These are phyloP conservation scores for Saururus chinensis DNA, from an alignment of 164 flowering plant species.

Conservation along the genomic window DNA sequence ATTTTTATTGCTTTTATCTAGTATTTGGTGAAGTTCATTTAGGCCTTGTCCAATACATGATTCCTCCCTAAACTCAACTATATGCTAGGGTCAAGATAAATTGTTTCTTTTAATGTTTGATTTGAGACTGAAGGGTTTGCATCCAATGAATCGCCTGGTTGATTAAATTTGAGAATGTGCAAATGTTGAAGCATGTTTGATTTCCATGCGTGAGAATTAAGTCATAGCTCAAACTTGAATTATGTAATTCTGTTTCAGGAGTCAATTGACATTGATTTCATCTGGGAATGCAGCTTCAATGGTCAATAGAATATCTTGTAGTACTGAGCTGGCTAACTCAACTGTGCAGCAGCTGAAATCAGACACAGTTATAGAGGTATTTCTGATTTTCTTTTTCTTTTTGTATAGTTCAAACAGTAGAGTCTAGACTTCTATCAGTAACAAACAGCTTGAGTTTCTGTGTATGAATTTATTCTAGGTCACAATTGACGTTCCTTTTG, in stretches of 20 bases:
- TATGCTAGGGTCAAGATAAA: background rate
- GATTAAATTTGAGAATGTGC: background rate
- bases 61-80: no score
- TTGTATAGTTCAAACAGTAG: background rate
- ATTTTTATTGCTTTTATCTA: no score
- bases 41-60: background rate
- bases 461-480: slow-evolving; percentile 35
- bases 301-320: slow-evolving; percentile 79
- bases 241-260: slow-evolving; percentile 48
- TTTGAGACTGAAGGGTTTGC: background rate
- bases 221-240: slow-evolving; percentile 8
- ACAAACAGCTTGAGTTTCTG: background rate
- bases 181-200: background rate
- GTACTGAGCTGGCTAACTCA: slow-evolving; percentile 23
- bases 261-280: slow-evolving; percentile 61
- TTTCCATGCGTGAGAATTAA: background rate
- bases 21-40: no score
- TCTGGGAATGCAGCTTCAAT: slow-evolving; percentile 94
- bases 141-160: background rate
- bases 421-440: background rate
- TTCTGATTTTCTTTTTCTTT: background rate
- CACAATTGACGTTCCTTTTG: slow-evolving; percentile 69
- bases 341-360: slow-evolving; percentile 55
- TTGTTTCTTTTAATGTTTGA: background rate
- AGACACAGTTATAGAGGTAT: slow-evolving; percentile 76